Conservation (phyloP, 495 filamentous ascomycete species). For the Baudoinia panamericana region DNA sequence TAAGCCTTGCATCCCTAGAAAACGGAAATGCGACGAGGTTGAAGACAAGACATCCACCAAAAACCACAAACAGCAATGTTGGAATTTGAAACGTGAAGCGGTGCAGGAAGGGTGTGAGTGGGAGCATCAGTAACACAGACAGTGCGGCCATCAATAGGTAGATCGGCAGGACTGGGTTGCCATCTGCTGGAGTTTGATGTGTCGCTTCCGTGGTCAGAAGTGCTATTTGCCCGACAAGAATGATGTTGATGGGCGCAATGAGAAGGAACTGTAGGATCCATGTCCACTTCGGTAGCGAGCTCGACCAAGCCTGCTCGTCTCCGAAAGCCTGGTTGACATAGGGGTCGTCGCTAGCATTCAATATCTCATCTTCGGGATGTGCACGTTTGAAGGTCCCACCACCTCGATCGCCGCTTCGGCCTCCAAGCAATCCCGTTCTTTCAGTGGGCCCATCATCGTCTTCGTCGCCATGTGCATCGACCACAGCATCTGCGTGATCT, state of each 20-base stretch:
- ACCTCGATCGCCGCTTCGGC: constrained; percentile 10
- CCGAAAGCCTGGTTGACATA: constrained; percentile 43
- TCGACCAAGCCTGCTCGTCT: constrained; percentile 79
- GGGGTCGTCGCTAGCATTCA: constrained; percentile 25
- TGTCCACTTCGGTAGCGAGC: constrained; percentile 59
- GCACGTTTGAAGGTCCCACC: constrained; percentile 39
- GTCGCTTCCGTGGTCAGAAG: constrained; percentile 60
- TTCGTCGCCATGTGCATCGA: too few relatives aligned
- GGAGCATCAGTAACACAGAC: constrained; percentile 60
- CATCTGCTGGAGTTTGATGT: constrained; percentile 60
- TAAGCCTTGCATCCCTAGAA: constrained; percentile 61
- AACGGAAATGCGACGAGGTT: constrained; percentile 85
- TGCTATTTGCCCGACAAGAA: constrained; percentile 58
- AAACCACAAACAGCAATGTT: constrained; percentile 57
- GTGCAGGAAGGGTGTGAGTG: constrained; percentile 72
- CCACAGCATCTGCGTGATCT: neutral
- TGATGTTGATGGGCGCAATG: constrained; percentile 60
- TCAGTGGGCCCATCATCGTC: constrained; percentile 54
- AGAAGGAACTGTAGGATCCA: constrained; percentile 82
- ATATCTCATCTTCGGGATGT: constrained; percentile 31
- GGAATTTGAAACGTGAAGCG: constrained; percentile 75
- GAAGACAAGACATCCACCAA: constrained; percentile 67
- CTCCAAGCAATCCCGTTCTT: constrained; percentile 62
- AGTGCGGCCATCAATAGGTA: constrained; percentile 58
- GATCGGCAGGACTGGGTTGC: constrained; percentile 33